Evolutionary conservation across 495 filamentous ascomycete species (phyloP), one percentile per base, ranked within the genome.

Genomic region (Penicillium silybi): DNA sequence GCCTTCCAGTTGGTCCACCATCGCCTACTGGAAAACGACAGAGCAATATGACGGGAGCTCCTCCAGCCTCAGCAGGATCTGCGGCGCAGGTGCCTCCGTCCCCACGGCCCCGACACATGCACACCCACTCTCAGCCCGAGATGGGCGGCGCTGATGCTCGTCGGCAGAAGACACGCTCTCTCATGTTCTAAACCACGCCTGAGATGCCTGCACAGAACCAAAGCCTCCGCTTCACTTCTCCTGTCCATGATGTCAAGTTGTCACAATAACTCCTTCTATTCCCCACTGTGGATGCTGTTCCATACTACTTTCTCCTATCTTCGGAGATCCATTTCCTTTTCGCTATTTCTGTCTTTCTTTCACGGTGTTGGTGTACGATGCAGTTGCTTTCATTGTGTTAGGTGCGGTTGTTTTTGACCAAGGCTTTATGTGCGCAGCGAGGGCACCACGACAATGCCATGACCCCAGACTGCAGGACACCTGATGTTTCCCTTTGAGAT

Each of bases 51-150:
- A 53, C 52, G 44, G 57, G 41, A 52, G 56, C 57, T 29, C 63
- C 66, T 37, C 55, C 69, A 40, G 50, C 69, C 45, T 63, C 69
- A 41, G 58, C 64, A 37, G 64, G 64, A 45, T 54, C 62, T 35
- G 54, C 46, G 52, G 57, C 59, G 58, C 62, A 49, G 52, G 63
- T 60, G 53, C 48, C 68, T 27, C 56, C 55, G 29, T 60, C 66
- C 38, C 42, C 53, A 15, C 63, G 62, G 22, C 67, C 71, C 26
- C 56, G 66, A 43, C 73, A 76, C 59, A 70, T 70, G 45, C 70
- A 76, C 52, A 72, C 72, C 2, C 54, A 66, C n/a, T 76, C 73
- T 15, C 73, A 76, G 45, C 73, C 73, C 16, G 73, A 76, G 35
- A 59, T 67, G 52, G 58, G 68, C 25, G 57, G 61, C 41, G 58